Evolutionary conservation across 805 yeast genomes (phyloP).

Genomic region (Yarrowia sp.): DNA sequence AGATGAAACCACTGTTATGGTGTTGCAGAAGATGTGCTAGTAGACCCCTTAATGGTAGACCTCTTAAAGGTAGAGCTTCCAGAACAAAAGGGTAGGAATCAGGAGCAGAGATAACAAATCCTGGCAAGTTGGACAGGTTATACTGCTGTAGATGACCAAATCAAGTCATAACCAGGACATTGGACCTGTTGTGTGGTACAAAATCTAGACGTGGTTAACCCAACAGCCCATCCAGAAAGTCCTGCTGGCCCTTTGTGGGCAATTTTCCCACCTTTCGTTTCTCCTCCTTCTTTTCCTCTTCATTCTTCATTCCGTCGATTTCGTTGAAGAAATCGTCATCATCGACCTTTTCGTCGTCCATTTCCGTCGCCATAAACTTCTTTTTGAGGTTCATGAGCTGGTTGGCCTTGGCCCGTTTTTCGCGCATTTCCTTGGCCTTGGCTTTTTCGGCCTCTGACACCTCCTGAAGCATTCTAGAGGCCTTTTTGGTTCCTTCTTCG

Average conservation of each 20-base stretch:
- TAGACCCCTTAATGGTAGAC: too few species aligned
- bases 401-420: neutral
- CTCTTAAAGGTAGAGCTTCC: too few species aligned
- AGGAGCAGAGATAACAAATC: too few species aligned
- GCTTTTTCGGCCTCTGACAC: neutral
- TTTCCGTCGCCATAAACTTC: constrained; percentile 7
- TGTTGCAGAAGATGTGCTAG: too few species aligned
- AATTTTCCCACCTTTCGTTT: neutral
- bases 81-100: too few species aligned
- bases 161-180: too few species aligned
- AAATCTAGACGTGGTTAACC: too few species aligned
- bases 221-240: constrained; percentile 8
- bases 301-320: constrained; percentile 26
- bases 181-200: too few species aligned
- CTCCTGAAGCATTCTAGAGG: neutral
- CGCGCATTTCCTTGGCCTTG: constrained; percentile 6
- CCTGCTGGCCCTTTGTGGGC: constrained; percentile 11
- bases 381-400: constrained; percentile 3
- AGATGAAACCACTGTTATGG: too few species aligned
- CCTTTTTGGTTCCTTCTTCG: neutral
- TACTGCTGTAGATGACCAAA: neutral
- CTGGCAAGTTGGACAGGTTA: too few species aligned
- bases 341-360: constrained; percentile 27
- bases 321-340: constrained; percentile 31
- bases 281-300: neutral